Conservation (phyloP, 1,284 basidiomycete species). For the Irpex rosettiformis region DNA sequence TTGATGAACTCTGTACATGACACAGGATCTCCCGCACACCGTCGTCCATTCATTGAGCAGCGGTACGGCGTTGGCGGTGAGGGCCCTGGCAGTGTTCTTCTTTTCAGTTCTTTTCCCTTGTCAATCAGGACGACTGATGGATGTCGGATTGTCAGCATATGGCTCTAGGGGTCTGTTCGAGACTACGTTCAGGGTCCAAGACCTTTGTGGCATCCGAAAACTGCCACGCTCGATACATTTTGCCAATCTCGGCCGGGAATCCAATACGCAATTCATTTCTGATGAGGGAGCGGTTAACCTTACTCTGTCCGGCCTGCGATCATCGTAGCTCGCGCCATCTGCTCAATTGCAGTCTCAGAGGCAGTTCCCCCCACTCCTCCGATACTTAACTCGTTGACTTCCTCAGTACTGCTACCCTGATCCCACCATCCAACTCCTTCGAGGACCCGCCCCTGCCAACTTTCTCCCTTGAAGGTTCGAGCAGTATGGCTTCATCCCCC, state of each 20-base stretch:
- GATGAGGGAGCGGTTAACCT: background rate
- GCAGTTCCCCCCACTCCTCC: background rate
- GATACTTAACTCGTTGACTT: background rate
- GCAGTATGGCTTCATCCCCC: background rate
- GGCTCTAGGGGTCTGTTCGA: background rate
- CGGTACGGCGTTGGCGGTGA: background rate
- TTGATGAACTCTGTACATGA: background rate
- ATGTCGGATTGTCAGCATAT: background rate
- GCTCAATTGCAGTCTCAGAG: background rate
- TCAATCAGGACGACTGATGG: background rate
- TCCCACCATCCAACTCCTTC: background rate
- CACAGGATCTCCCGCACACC: background rate
- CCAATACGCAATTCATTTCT: background rate
- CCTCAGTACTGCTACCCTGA: background rate
- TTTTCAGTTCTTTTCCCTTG: background rate
- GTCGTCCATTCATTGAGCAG: background rate
- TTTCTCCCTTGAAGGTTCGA: background rate
- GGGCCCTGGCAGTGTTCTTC: too few relatives aligned
- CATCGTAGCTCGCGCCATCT: background rate
- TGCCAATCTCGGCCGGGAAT: background rate
- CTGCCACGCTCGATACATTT: background rate
- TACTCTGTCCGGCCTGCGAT: background rate
- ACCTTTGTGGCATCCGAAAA: background rate
- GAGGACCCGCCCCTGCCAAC: background rate
- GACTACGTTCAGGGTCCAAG: background rate